Percentiles rank a stretch among this genome's conserved stretches.
phyloP scores from a whole-genome alignment of 768 basidiomycete genomes.

The Boletus rex-veris region DNA sequence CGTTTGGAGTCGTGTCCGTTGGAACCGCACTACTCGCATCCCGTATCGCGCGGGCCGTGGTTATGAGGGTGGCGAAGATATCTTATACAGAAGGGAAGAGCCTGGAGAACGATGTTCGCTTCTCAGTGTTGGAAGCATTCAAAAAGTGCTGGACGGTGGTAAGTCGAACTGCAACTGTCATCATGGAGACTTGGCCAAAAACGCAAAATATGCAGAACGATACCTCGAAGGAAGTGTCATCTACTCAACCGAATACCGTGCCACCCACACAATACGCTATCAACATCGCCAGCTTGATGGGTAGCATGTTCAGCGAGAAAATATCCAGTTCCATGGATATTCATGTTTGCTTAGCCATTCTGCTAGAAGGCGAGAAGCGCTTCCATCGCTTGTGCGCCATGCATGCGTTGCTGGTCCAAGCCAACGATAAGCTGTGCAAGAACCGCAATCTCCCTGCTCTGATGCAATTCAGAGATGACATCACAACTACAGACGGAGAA shows the following conservation, averaged over 20 bases:
- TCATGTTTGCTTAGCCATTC: slow-evolving; percentile 26
- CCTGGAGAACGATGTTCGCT: slow-evolving; percentile 13
- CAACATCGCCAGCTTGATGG: slow-evolving; percentile 33
- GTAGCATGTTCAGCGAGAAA: slow-evolving; percentile 29
- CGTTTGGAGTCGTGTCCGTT: slow-evolving; percentile 11
- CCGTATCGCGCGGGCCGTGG: slow-evolving; percentile 12
- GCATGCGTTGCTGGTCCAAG: slow-evolving; percentile 33
- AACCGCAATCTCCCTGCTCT: slow-evolving; percentile 16
- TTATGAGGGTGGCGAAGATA: not conserved
- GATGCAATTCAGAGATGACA: slow-evolving; percentile 14
- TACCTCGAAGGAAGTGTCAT: slow-evolving; percentile 1
- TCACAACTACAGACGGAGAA: slow-evolving; percentile 9
- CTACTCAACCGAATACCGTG: not conserved
- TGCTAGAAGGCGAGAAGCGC: slow-evolving; percentile 18
- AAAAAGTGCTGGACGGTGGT: slow-evolving; percentile 16
- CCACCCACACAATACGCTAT: slow-evolving; percentile 18
- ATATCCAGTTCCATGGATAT: slow-evolving; percentile 27
- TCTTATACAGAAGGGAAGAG: slow-evolving; percentile 12
- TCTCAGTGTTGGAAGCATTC: slow-evolving; percentile 13
- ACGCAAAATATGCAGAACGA: slow-evolving; percentile 11
- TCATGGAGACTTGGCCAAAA: not conserved
- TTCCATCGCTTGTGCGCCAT: slow-evolving; percentile 33
- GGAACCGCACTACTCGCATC: slow-evolving; percentile 15
- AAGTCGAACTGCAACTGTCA: not conserved
- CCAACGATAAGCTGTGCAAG: slow-evolving; percentile 33